These are phyloP conservation scores for Boletus sp. DNA, from an alignment of 768 basidiomycete species.

Conservation along the genomic window DNA sequence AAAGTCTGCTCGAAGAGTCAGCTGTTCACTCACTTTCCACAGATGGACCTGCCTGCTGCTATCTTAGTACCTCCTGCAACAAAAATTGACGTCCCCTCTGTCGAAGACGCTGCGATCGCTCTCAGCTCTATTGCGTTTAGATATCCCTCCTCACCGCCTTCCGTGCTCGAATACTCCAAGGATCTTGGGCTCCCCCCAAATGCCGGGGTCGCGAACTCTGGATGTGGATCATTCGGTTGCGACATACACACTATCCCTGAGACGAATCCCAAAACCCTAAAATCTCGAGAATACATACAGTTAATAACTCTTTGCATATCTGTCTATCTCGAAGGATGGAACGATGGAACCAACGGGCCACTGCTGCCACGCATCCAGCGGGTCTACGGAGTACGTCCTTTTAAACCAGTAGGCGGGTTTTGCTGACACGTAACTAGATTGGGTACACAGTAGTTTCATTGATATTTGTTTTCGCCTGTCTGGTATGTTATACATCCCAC, in stretches of 20 bases:
- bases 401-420: neutral
- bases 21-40: neutral
- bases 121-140: constrained; percentile 1
- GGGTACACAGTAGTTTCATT: constrained; percentile 52
- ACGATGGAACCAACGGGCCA: constrained; percentile 73
- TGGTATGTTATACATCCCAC: constrained; percentile 31
- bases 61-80: neutral
- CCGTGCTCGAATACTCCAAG: constrained; percentile 2
- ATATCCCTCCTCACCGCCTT: neutral
- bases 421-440: constrained; percentile 34
- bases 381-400: constrained; percentile 43
- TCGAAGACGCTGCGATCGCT: neutral
- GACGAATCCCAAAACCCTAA: constrained; percentile 7
- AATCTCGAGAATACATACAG: constrained; percentile 39
- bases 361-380: constrained; percentile 69
- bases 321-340: constrained; percentile 71
- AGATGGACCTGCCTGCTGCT: constrained; percentile 1
- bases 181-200: neutral
- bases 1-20: neutral
- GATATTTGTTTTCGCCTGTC: constrained; percentile 50
- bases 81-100: neutral
- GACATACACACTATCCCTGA: neutral
- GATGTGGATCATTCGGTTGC: neutral
- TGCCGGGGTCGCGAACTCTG: neutral
- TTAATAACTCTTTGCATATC: constrained; percentile 54